Percentiles rank a stretch among this genome's conserved stretches.
These are phyloP conservation scores for Spathaspora arborariae DNA, from an alignment of 805 yeast species.

Conservation along the genomic window DNA sequence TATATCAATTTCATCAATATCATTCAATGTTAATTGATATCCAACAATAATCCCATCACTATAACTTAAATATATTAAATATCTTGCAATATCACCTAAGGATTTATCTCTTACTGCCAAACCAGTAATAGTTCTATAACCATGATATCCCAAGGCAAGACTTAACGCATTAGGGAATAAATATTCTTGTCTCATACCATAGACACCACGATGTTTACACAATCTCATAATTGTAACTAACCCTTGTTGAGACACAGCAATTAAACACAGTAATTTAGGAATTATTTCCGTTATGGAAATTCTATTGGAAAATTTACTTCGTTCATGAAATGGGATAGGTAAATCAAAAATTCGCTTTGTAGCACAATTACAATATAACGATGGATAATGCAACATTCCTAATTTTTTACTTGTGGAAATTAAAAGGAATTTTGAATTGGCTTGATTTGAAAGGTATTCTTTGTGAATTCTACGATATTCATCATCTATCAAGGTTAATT, in stretches of 20 bases:
- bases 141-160: slow-evolving; percentile 23
- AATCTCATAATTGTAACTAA: slow-evolving; percentile 32
- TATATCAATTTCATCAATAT: not conserved
- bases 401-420: slow-evolving; percentile 43
- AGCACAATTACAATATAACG: slow-evolving; percentile 46
- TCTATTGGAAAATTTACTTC: slow-evolving; percentile 28
- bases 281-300: slow-evolving; percentile 32
- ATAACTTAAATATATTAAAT: slow-evolving; percentile 28
- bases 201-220: slow-evolving; percentile 33
- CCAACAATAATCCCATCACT: slow-evolving; percentile 29
- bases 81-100: slow-evolving; percentile 19
- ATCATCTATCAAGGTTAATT: slow-evolving; percentile 26
- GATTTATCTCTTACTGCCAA: slow-evolving; percentile 24
- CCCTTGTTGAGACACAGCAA: slow-evolving; percentile 38
- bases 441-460: slow-evolving; percentile 8
- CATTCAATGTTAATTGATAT: slow-evolving; percentile 14
- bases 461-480: slow-evolving; percentile 31
- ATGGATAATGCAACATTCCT: slow-evolving; percentile 43
- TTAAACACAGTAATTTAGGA: slow-evolving; percentile 31
- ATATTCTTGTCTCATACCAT: slow-evolving; percentile 42
- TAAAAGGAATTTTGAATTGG: slow-evolving; percentile 13
- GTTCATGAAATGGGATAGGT: slow-evolving; percentile 33
- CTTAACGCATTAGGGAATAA: slow-evolving; percentile 33
- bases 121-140: slow-evolving; percentile 32
- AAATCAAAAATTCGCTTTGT: slow-evolving; percentile 40